Evolutionary conservation across 768 basidiomycete genomes (phyloP).

Genomic region (Rhodotorula kratochvilovae): DNA sequence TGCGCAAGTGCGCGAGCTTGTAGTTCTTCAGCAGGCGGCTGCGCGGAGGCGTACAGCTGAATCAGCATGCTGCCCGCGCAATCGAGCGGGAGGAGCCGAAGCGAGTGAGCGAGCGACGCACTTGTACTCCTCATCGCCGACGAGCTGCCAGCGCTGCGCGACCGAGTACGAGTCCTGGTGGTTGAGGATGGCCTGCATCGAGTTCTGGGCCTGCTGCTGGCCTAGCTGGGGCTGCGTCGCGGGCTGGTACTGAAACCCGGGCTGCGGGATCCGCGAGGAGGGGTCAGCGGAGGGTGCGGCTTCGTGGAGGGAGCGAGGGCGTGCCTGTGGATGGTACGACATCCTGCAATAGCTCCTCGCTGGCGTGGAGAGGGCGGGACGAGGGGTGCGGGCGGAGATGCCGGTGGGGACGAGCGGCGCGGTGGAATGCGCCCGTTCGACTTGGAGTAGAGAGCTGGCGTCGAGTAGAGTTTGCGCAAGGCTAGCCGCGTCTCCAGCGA

Average conservation of each 20-base stretch:
- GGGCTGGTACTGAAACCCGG: constrained; percentile 13
- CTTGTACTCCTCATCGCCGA: constrained; percentile 40
- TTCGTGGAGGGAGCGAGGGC: neutral
- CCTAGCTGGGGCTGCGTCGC: neutral
- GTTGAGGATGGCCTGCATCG: constrained; percentile 13
- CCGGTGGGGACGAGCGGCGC: too few relatives aligned
- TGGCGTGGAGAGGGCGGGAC: neutral
- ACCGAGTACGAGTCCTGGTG: constrained; percentile 20
- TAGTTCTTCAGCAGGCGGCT: constrained; percentile 39
- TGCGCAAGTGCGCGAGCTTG: constrained; percentile 36
- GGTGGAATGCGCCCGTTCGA: too few relatives aligned
- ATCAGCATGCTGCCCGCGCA: too few relatives aligned
- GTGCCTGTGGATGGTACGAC: constrained; percentile 21
- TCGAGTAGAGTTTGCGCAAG: too few relatives aligned
- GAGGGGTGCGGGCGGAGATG: too few relatives aligned
- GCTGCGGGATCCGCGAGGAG: neutral
- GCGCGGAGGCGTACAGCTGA: neutral
- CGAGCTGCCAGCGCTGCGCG: constrained; percentile 10
- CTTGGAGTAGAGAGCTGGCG: too few relatives aligned
- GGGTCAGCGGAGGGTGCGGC: too few relatives aligned
- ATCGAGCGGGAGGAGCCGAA: neutral
- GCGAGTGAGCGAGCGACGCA: neutral
- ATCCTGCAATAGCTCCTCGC: neutral
- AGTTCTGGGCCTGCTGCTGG: neutral
- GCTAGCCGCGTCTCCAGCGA: too few relatives aligned